These are phyloP conservation scores for Russula virescens DNA, from an alignment of 768 basidiomycete species.

Conservation along the genomic window DNA sequence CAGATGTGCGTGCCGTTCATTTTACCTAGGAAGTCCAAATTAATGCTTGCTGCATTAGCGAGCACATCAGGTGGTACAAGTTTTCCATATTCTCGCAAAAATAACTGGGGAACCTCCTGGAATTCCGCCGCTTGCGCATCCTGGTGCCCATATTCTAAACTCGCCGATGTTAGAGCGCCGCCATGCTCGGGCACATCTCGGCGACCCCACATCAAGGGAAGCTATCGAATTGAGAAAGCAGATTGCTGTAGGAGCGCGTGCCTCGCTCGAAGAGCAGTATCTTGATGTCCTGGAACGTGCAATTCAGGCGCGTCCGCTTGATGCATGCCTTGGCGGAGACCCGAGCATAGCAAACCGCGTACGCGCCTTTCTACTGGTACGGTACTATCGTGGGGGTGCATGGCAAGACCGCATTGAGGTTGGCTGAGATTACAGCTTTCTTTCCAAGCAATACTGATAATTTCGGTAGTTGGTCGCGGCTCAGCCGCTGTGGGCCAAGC, in stretches of 20 bases:
- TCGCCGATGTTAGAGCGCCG: slow-evolving; percentile 76
- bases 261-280: slow-evolving; percentile 86
- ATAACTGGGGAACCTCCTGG: slow-evolving; percentile 73
- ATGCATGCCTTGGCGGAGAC: slow-evolving; percentile 86
- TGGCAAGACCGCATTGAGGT: slow-evolving; percentile 92
- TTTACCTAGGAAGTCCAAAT: not conserved
- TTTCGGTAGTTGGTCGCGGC: slow-evolving; percentile 67
- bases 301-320: slow-evolving; percentile 71
- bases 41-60: slow-evolving; percentile 32
- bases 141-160: slow-evolving; percentile 77
- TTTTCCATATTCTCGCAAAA: slow-evolving; percentile 67
- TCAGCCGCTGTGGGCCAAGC: slow-evolving; percentile 86
- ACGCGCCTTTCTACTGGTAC: slow-evolving; percentile 76
- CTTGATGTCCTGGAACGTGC: slow-evolving; percentile 79
- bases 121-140: slow-evolving; percentile 70
- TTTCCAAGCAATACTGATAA: not conserved
- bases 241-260: slow-evolving; percentile 70
- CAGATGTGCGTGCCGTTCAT: slow-evolving; percentile 43
- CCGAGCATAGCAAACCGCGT: slow-evolving; percentile 88
- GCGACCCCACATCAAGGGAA: slow-evolving; percentile 57
- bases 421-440: slow-evolving; percentile 23
- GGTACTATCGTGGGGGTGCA: slow-evolving; percentile 70
- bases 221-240: slow-evolving; percentile 60
- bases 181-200: slow-evolving; percentile 72
- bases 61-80: slow-evolving; percentile 57